Base-by-base conservation (phyloP, 2,329 filamentous ascomycete genomes). In the Parastagonospora avenae region DNA sequence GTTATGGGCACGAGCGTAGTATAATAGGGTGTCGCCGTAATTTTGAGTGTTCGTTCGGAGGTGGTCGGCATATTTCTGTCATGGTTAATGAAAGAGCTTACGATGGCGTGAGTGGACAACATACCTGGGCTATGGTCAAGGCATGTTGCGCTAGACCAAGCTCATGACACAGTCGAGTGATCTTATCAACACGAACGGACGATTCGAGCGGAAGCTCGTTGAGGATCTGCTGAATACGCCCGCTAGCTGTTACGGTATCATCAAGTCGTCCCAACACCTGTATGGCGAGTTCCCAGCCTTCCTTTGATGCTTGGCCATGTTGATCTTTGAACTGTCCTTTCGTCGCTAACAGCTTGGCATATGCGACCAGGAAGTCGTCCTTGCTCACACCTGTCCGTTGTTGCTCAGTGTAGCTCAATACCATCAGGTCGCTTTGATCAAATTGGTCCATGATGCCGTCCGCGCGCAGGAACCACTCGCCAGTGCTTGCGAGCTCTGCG, bases 211-310 rank as follows among this genome's bases (percentile, higher is more conserved):
- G 80, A n/a, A 97, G 79, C 16, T 87, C 80, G 48, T 88, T 83
- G 37, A 97, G 80, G 54, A 97, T 77, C 52, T 88, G 83, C 35
- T 86, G 82, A 9, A 97, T 89, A 52, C 87, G 87, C 57, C 88
- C 84, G 66, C 90, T 87, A 7, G 90, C 90, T 42, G 84, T 82
- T 42, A 85, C 80, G 0, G 82, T 79, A 52, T 92, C 86, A 66
- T 96, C 89, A 68, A 97, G 82, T 46, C 93, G 85, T 8, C 89
- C 90, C 39, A 97, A 80, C 9, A 96, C 83, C 52, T 91, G 85
- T 37, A 97, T 86, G 0, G 92, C 89, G 67, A 97, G 77, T 75
- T 97, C 91, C 93, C 93, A 97, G 8, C 93, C 92, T 62, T 92
- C 87, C 44, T 59, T 64, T 6, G 63, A 62, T 15, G 56, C 60